Percentiles rank a stretch among this genome's conserved stretches.
Evolutionary conservation across 371 early-diverging fungal species (phyloP).

Genomic region (Syncephalastrum contaminatum): DNA sequence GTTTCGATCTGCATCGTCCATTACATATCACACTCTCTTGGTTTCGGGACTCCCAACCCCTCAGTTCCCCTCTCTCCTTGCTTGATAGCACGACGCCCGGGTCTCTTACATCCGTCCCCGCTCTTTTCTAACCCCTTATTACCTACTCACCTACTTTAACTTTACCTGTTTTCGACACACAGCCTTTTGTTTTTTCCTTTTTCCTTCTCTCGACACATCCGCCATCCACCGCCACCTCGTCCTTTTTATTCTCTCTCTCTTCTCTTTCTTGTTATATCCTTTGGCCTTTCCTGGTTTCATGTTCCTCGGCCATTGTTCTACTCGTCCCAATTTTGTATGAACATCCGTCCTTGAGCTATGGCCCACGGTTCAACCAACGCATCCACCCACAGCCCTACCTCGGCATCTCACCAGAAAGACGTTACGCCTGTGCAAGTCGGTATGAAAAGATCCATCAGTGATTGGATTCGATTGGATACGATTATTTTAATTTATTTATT

Average conservation of each 20-base stretch:
- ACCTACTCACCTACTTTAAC: too few relatives aligned
- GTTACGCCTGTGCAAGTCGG: constrained; percentile 39
- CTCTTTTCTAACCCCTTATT: too few relatives aligned
- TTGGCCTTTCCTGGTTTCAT: constrained; percentile 4
- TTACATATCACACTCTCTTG: too few relatives aligned
- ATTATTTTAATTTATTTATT: constrained; percentile 1
- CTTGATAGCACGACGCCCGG: too few relatives aligned
- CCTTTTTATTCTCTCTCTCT: neutral
- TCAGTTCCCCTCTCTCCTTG: too few relatives aligned
- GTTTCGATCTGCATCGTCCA: too few relatives aligned
- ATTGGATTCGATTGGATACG: neutral
- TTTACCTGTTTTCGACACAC: neutral
- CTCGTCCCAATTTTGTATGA: constrained; percentile 8
- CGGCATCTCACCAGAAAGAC: constrained; percentile 15
- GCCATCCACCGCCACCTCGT: too few relatives aligned
- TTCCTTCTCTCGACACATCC: neutral
- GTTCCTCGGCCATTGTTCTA: too few relatives aligned
- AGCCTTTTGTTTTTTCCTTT: constrained; percentile 5
- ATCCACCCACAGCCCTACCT: constrained; percentile 3
- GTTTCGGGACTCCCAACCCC: too few relatives aligned
- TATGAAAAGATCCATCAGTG: constrained; percentile 6
- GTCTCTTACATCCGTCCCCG: too few relatives aligned
- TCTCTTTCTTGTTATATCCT: neutral
- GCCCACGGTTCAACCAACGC: constrained; percentile 7
- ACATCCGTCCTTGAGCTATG: constrained; percentile 4